Conservation (phyloP, 2,329 filamentous ascomycete genomes). For the Fusarium illudens region DNA sequence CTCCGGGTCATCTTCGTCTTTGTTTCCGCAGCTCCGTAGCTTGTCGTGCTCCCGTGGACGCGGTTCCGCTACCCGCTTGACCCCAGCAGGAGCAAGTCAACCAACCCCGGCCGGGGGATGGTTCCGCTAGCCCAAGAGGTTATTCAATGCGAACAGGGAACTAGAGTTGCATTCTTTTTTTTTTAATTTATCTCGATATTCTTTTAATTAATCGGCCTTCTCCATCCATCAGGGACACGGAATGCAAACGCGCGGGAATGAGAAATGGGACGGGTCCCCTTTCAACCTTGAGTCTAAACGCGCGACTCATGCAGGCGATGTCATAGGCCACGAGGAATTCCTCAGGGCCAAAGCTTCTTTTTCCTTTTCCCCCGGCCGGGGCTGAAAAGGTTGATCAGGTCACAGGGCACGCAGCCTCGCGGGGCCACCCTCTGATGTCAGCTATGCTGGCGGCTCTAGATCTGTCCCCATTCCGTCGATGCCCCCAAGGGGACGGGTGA, state of each 20-base stretch:
- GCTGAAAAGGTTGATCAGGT: conserved; percentile 25
- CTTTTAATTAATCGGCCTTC: conserved; percentile 9
- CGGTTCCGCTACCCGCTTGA: conserved; percentile 14
- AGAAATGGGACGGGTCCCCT: not conserved
- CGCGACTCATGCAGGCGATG: conserved; percentile 29
- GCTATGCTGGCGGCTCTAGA: conserved; percentile 22
- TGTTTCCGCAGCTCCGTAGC: conserved; percentile 3
- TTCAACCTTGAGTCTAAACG: conserved; percentile 8
- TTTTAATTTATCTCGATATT: not conserved
- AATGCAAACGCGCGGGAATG: conserved; percentile 11
- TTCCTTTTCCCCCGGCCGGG: not conserved
- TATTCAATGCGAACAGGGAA: not conserved
- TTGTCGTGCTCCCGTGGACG: conserved; percentile 14
- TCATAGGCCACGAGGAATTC: conserved; percentile 29
- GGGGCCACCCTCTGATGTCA: conserved; percentile 31
- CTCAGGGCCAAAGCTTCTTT: conserved; percentile 22
- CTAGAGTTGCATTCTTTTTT: not conserved
- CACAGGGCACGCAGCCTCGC: conserved; percentile 18
- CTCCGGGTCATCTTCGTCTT: not conserved
- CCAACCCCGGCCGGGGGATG: conserved; percentile 9
- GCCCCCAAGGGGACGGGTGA: conserved; percentile 11
- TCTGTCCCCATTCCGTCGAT: conserved; percentile 35
- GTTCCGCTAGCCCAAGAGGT: conserved; percentile 8
- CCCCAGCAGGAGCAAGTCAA: not conserved
- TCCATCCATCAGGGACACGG: not conserved